Evolutionary conservation across 129 eudicot genomes (phyloP), one percentile per base, ranked within the genome.

Genomic region (Centella asiatica): DNA sequence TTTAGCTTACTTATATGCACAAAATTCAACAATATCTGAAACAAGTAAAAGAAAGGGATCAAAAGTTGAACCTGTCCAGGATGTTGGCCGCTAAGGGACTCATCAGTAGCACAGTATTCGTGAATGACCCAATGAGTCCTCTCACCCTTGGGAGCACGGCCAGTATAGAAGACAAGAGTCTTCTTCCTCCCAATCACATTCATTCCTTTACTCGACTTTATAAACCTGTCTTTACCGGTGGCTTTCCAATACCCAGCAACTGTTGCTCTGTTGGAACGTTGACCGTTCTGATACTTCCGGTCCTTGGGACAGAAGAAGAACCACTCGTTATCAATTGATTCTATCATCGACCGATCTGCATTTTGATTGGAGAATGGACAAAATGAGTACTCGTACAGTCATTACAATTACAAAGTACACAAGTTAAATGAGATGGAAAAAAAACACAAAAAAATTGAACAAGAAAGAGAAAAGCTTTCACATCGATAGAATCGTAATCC

Each of bases 241-340:
- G 96, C 96, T 50, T 88, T 88, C 96, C 96, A 88, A 75, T 85
- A 88, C 36, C 96, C 96, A 17, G 76, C 77, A 11, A 51, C 76
- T 6, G 96, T 88, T 1, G 96, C 94, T 2, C 96, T 72, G 65
- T 85, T 88, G 44, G 74, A 72, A 57, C 96, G 59, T 67, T 81
- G 85, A 0, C 96, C 90, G 57, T 79, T 88, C 58, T 82, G 96
- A 70, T 85, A 88, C 70, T 88, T 88, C 34, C 90, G 80, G 68
- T 88, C 96, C 69, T 80, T 83, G 11, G 96, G 94, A 70, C 94
- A 88, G 66, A 88, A 88, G 49, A 74, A 88, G 83, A 88, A 84
- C 96, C 96, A 88, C 71, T 85, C 90, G 28, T 84, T 80, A 55
- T 84, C 96, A 23, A 53, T 58, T 0, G 96, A 78, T 48, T 79